Evolutionary conservation across 2,329 filamentous ascomycete genomes (phyloP), one percentile per base, ranked within the genome.

Genomic region (Boeremia lycopersici): DNA sequence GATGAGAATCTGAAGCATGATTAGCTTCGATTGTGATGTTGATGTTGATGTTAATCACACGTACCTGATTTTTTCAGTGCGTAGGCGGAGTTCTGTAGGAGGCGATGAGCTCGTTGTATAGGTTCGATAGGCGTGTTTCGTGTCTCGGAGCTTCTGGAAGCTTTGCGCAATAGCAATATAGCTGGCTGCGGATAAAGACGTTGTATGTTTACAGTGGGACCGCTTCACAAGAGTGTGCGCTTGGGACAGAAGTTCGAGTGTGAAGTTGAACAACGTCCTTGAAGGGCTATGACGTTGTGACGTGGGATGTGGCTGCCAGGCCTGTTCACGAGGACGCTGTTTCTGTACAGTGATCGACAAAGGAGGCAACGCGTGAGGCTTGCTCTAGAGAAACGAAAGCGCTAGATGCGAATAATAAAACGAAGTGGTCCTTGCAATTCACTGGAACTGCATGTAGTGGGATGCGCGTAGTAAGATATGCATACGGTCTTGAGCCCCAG

Each of bases 301-400:
- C 44, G 45, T 23, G 43, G 53, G 52, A 48, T 58, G 57, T 61
- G 61, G 57, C 62, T 63, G 45, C 61, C 53, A 48, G 55, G 53
- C 53, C 53, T 55, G 31, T 63, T 54, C 43, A 62, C 58, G 57
- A 44, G 57, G 48, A 15, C 48, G 50, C 62, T 67, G 56, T 55
- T 67, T 66, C 55, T 49, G 63, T 54, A 50, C 39, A 57, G 55
- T 59, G 69, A 69, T 70, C 64, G 63, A 60, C 63, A 63, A 64
- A 42, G 28, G 44, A 29, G 48, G 61, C 50, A 60, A 59, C 51
- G 53, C 31, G 29, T 34, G 47, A 35, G 40, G 39, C 35, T 38
- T 42, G 47, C 43, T 56, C 34, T 38, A 25, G n/a, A 19, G 30
- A 43, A 40, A 29, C 30, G 15, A 35, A 39, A 39, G 9, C 12